phyloP scores from a whole-genome alignment of 306 rosid genomes.

The Vigna trinervia region DNA sequence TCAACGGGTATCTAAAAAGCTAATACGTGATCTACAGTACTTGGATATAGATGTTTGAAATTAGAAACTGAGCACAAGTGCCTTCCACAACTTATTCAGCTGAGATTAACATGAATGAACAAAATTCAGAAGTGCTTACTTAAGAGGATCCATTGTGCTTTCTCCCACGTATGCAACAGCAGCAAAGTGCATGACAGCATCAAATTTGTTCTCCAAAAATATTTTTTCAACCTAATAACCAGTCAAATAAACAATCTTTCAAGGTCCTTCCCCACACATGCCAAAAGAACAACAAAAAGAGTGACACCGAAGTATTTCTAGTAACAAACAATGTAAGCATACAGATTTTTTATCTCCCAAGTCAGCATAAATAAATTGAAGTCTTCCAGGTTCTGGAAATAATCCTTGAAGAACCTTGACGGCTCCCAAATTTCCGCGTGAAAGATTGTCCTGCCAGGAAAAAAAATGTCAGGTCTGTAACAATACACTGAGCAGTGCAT shows the following conservation, averaged over 20 bases:
- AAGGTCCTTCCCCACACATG: not conserved
- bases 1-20: not conserved
- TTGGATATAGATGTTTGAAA: constrained; percentile 12
- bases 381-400: constrained; percentile 89
- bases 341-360: constrained; percentile 82
- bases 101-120: constrained; percentile 35
- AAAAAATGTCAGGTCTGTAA: constrained; percentile 32
- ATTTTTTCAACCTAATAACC: constrained; percentile 81
- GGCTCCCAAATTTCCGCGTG: constrained; percentile 95
- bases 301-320: constrained; percentile 33
- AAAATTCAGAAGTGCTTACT: constrained; percentile 62
- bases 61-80: constrained; percentile 26
- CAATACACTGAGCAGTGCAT: constrained; percentile 17
- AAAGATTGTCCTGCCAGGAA: constrained; percentile 80
- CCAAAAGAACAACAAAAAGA: not conserved
- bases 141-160: constrained; percentile 90
- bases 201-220: constrained; percentile 86
- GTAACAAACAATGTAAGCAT: constrained; percentile 50
- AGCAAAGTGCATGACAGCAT: constrained; percentile 98
- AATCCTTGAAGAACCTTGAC: constrained; percentile 76
- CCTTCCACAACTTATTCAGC: constrained; percentile 31
- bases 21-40: constrained; percentile 14
- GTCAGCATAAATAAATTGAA: constrained; percentile 94
- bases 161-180: constrained; percentile 99
- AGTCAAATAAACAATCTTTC: constrained; percentile 54